Base-by-base conservation (phyloP, 306 rosid species). In the Gastrolobium bilobum region DNA sequence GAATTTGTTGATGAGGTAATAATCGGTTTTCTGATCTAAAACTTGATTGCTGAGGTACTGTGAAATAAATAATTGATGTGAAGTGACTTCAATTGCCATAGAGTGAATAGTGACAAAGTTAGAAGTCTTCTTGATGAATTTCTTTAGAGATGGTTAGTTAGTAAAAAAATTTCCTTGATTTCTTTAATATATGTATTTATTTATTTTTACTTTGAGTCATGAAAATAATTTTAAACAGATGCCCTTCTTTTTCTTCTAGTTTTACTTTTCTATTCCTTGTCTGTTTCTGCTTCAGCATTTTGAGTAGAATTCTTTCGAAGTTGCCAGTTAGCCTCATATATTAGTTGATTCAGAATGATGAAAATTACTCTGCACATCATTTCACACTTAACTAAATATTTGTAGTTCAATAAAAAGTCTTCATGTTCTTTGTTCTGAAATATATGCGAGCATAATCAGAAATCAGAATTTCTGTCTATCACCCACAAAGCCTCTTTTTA, bases 1-100 rank as follows among this genome's bases (percentile, higher is more conserved):
- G 89, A 87, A 62, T 91, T 91, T 84, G 69, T 86, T 33, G 83
- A 86, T 15, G 93, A 91, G 92, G 97, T 91, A 63, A 33, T 52
- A 7, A 26, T 75, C 64, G 53, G 9, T 76, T 71, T 60, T 31
- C 57, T 69, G 72, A 63, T 56, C 38, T 44, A 44, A 42, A 38
- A 44, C 65, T 50, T 37, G 48, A 43, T 71, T 60, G 13, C 7
- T 58, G 29, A 48, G 56, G 54, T 43, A 6, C 38, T 10, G 14
- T 38, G 59, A 39, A 51, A 66, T 46, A 38, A 11, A 35, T 31
- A 20, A 38, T 60, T 34, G 66, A n/a, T 65, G 56, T 48, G 42
- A 63, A 48, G 40, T 38, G 3, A 3, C 43, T 44, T 75, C 35
- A 37, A 1, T 10, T 38, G 64, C 34, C 47, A 6, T 31, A 48